Conservation (phyloP, 2,329 filamentous ascomycete genomes). For the Periconia digitata region DNA sequence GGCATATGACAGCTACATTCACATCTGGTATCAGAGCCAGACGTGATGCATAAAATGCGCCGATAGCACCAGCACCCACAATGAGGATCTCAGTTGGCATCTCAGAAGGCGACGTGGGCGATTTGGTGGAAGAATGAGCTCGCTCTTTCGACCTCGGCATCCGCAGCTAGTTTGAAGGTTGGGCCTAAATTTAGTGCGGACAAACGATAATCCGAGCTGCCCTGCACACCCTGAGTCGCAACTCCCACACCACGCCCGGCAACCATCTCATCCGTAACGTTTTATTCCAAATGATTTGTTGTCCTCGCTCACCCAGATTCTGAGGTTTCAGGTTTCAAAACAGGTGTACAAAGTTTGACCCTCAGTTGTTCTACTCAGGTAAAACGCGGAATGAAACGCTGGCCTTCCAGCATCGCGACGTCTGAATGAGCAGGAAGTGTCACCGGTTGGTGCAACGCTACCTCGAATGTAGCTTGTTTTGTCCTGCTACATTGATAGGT, state of each 20-base stretch:
- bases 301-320: not conserved
- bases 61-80: slow-evolving; percentile 70
- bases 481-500: not conserved
- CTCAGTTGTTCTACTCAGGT: not conserved
- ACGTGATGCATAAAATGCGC: slow-evolving; percentile 71
- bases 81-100: slow-evolving; percentile 61
- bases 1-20: slow-evolving; percentile 69
- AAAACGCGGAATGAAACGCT: slow-evolving; percentile 13
- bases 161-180: not conserved
- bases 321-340: not conserved
- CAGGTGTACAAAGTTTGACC: slow-evolving; percentile 1
- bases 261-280: not conserved
- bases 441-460: slow-evolving; percentile 1
- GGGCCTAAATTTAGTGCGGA: not conserved
- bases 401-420: slow-evolving; percentile 9
- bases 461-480: slow-evolving; percentile 10
- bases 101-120: not conserved
- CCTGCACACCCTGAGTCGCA: not conserved
- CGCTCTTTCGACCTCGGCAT: slow-evolving; percentile 1
- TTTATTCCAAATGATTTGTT: not conserved
- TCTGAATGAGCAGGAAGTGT: slow-evolving; percentile 5
- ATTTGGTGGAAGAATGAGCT: not conserved
- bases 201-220: not conserved
- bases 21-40: slow-evolving; percentile 61
- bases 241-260: not conserved